Evolutionary conservation across 2,329 filamentous ascomycete genomes (phyloP).

Genomic region (Endocalyx cinctus): DNA sequence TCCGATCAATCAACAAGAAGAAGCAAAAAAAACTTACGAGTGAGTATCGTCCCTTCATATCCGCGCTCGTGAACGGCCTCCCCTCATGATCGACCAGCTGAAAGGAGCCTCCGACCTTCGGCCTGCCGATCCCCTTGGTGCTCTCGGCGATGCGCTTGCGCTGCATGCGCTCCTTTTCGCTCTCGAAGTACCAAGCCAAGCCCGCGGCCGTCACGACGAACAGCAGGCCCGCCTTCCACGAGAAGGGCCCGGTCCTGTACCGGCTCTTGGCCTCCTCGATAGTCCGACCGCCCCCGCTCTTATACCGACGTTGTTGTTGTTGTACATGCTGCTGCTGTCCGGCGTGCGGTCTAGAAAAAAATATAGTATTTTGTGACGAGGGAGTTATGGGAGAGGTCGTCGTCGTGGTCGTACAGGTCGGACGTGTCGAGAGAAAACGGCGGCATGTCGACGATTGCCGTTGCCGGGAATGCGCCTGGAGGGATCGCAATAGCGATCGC

Average conservation of each 20-base stretch:
- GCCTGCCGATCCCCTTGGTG: slow-evolving; percentile 85
- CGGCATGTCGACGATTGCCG: slow-evolving; percentile 11
- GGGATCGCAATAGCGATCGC: slow-evolving; percentile 17
- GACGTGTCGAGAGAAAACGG: too few relatives aligned
- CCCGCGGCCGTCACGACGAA: slow-evolving; percentile 76
- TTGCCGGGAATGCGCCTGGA: slow-evolving; percentile 6
- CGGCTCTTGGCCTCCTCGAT: slow-evolving; percentile 57
- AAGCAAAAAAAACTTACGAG: slow-evolving; percentile 51
- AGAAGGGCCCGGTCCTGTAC: slow-evolving; percentile 70
- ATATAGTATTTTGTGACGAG: too few relatives aligned
- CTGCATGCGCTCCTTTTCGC: slow-evolving; percentile 88
- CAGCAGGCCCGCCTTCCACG: slow-evolving; percentile 81
- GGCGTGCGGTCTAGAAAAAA: too few relatives aligned
- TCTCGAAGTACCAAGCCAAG: slow-evolving; percentile 86
- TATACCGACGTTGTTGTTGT: slow-evolving; percentile 32
- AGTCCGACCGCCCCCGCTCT: slow-evolving; percentile 49
- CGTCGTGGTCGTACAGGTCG: too few relatives aligned
- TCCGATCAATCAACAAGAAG: neutral
- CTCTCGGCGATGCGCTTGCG: slow-evolving; percentile 85
- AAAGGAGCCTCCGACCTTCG: slow-evolving; percentile 89
- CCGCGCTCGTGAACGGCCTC: slow-evolving; percentile 67
- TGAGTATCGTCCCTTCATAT: slow-evolving; percentile 82
- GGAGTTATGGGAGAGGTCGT: too few relatives aligned
- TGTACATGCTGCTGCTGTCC: neutral
- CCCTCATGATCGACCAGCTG: slow-evolving; percentile 78